Percentiles rank a stretch among this genome's conserved stretches.
Evolutionary conservation across 2,329 filamentous ascomycete genomes (phyloP).

Genomic region (Neofusicoccum sp.): DNA sequence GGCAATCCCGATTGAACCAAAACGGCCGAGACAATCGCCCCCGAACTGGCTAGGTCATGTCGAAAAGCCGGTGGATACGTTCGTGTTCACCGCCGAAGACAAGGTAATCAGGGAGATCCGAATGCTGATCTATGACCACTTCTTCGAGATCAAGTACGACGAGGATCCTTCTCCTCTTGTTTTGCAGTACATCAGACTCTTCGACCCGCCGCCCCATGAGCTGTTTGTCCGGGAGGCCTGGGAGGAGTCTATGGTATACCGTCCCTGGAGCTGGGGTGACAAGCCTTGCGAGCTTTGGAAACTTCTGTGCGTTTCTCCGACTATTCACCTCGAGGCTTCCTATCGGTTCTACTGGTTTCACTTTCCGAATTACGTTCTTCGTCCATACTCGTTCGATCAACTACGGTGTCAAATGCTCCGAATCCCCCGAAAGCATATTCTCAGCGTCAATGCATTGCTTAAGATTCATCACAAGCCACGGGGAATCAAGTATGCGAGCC

Average conservation of each 20-base stretch:
- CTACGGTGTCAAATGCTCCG: neutral
- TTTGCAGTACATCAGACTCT: neutral
- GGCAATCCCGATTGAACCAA: too few species aligned
- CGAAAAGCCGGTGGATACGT: neutral
- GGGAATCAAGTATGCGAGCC: neutral
- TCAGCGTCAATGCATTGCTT: neutral
- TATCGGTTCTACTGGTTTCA: conserved; percentile 11
- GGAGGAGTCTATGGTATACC: neutral
- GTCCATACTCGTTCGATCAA: neutral
- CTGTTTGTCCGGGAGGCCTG: neutral
- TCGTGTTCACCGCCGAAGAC: neutral
- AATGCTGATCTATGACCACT: conserved; percentile 1
- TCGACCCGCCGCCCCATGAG: neutral
- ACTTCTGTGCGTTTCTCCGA: neutral
- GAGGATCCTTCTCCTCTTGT: neutral
- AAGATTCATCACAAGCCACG: neutral
- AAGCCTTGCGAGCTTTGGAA: neutral
- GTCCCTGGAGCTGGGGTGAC: neutral
- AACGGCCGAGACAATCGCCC: too few species aligned
- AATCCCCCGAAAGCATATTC: neutral
- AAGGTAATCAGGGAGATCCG: neutral
- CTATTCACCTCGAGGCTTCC: neutral
- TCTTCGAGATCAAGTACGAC: conserved; percentile 3
- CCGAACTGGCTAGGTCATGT: neutral
- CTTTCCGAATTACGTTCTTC: neutral